Evolutionary conservation across 108 stramenopile species (phyloP), one percentile per base, ranked within the genome.

Genomic region (Skeletonema tropicum): DNA sequence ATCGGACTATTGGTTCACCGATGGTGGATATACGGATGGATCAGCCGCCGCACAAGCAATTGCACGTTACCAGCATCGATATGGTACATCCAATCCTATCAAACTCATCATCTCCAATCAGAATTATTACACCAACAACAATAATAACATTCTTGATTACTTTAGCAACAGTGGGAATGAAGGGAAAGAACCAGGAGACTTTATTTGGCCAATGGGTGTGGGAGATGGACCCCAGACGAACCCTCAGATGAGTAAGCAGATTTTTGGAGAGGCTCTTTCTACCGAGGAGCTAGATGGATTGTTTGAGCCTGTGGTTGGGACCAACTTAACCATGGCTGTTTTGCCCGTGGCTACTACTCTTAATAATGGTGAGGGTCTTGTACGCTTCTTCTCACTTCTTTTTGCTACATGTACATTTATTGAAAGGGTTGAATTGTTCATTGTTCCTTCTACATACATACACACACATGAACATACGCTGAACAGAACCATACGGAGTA

Each of bases 1-100:
- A 55, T 55, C 52, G 21, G 25, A 55, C 23, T 55, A 55, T 55
- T 57, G 62, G 62, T 63, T 63, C 55, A 45, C 55, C 8, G 62
- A 63, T 63, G 62, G 62, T 61, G 62, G 38, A 19, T 63, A 19
- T 57, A 63, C 62, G 9, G 62, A 63, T 63, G 61, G 61, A 63
- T 39, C 62, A 48, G 0, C 41, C 15, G 55, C 19, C 2, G 62
- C 62, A 19, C 62, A 63, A 19, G 19, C 62, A 60, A 63, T 63
- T 63, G 62, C 62, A 57, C 62, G 55, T 3, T 63, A 63, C 62
- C 62, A 63, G n/a, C 62, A 63, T 1, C 10, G 5, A 23, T 55
- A 55, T 23, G 52, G 52, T 23, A 23, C 23, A 23, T 23, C 21
- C n/a, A 55, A 0, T 23, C 52, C 52, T 23, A 55, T 55, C 52